Evolutionary conservation across 1,139 yeast species (phyloP), one percentile per base, ranked within the genome.

Genomic region (Candida dubliniensis): DNA sequence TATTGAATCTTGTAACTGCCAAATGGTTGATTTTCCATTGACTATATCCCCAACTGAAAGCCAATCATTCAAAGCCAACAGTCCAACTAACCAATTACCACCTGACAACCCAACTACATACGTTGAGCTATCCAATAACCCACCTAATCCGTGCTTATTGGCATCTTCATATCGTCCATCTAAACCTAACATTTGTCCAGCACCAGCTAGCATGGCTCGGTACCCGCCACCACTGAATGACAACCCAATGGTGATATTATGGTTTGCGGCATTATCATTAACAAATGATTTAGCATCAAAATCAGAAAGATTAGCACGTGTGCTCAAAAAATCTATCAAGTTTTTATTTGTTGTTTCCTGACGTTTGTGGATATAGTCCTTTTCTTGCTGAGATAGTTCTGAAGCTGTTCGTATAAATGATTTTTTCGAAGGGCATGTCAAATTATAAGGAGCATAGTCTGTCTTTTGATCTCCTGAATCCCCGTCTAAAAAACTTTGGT

Each of bases 181-280:
- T 9, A 71, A 55, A 0, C 67, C 74, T 33, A 68, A 51, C 7
- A 71, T 45, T 44, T 69, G 64, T 2, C 77, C 78, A 0, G 76
- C 77, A 5, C 76, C 77, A 32, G 56, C 52, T 34, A 73, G 58
- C 76, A 72, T 71, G 36, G 78, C 76, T 42, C 78, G 57, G 50
- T 70, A 72, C 1, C 77, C 77, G 32, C 78, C 77, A 1, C 78
- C 78, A 48, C 74, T 67, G 45, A 71, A 70, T 2, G 77, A 70
- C 40, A 73, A 52, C 0, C 75, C 77, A 29, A 73, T 66, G 32
- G 73, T 55, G 38, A 72, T 70, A 46, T 70, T 70, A 47, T 64
- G 69, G 4, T 49, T 35, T 2, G 56, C 43, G 6, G 66, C 46
- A 41, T 60, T 50, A 30, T 59, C 52, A 18, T 59, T 50, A 31